Evolutionary conservation across 2,329 filamentous ascomycete genomes (phyloP).

Genomic region (Pyricularia sp.): DNA sequence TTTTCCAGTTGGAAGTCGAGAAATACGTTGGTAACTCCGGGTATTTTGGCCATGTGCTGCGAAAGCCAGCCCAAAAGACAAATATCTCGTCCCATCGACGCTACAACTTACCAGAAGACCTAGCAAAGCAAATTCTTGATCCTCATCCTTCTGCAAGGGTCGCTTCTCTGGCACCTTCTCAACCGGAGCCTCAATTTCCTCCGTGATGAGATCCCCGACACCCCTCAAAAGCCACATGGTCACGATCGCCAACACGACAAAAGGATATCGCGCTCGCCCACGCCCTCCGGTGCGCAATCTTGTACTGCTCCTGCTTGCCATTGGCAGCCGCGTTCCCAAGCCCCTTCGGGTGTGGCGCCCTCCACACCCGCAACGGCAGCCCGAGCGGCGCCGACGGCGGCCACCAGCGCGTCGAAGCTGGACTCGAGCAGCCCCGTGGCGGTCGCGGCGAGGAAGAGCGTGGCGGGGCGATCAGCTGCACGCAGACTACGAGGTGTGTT

Average conservation of each 20-base stretch:
- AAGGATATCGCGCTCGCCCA: conserved; percentile 38
- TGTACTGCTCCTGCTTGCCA: conserved; percentile 30
- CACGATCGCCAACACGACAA: conserved; percentile 33
- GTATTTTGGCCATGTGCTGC: too few relatives aligned
- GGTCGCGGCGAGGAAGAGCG: conserved; percentile 37
- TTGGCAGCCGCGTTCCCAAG: conserved; percentile 23
- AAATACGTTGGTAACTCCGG: too few relatives aligned
- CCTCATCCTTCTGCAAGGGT: too few relatives aligned
- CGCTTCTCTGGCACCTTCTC: conserved; percentile 18
- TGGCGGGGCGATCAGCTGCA: conserved; percentile 39
- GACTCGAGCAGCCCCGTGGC: conserved; percentile 26
- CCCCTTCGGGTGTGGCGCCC: conserved; percentile 22
- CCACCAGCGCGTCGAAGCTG: conserved; percentile 23
- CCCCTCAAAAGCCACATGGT: conserved; percentile 30
- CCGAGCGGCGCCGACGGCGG: conserved; percentile 23
- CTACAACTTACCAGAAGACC: too few relatives aligned
- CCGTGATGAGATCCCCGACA: conserved; percentile 38
- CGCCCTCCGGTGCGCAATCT: conserved; percentile 32
- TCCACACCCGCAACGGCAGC: conserved; percentile 17
- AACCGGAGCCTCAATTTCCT: conserved; percentile 38
- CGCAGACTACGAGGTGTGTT: conserved; percentile 33
- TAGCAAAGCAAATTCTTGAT: not conserved
- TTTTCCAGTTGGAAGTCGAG: too few relatives aligned
- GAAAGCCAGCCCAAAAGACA: too few relatives aligned
- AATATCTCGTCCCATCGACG: too few relatives aligned